These are phyloP conservation scores for Rutidosis leptorrhynchoides DNA, from an alignment of 129 eudicot genomes.

Conservation along the genomic window DNA sequence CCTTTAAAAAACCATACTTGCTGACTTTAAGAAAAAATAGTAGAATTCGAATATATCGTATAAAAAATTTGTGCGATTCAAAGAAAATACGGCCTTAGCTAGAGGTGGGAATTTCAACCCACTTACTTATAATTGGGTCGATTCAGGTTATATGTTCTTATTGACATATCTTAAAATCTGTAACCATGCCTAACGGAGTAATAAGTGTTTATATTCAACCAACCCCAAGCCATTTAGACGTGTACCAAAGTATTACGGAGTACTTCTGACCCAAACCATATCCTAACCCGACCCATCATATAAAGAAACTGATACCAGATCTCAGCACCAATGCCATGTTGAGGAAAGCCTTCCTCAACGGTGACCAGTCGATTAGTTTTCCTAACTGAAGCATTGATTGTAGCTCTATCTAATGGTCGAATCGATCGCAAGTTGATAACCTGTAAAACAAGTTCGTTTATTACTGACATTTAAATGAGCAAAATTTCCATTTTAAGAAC, in stretches of 20 bases:
- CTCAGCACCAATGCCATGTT: slow-evolving; percentile 87
- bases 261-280: not conserved
- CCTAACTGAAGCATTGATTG: slow-evolving; percentile 70
- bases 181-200: not conserved
- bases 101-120: not conserved
- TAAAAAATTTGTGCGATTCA: not conserved
- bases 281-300: not conserved
- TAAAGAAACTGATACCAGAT: slow-evolving; percentile 47
- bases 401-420: slow-evolving; percentile 68
- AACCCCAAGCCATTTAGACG: not conserved
- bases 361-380: slow-evolving; percentile 75
- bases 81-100: not conserved
- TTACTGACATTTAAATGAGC: not conserved
- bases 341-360: slow-evolving; percentile 83
- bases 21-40: not conserved
- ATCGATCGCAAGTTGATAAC: slow-evolving; percentile 69
- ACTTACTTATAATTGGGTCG: not conserved
- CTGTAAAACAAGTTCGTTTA: slow-evolving; percentile 21
- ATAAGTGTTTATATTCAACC: not conserved
- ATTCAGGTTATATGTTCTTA: not conserved
- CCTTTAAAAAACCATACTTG: not conserved
- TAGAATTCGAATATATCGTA: not conserved
- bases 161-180: not conserved
- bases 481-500: not conserved
- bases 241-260: not conserved